A percentile compares a stretch with the other conserved stretches of the same genome.
Conservation (phyloP, 352 stramenopile species). For the Globisporangium solare region DNA sequence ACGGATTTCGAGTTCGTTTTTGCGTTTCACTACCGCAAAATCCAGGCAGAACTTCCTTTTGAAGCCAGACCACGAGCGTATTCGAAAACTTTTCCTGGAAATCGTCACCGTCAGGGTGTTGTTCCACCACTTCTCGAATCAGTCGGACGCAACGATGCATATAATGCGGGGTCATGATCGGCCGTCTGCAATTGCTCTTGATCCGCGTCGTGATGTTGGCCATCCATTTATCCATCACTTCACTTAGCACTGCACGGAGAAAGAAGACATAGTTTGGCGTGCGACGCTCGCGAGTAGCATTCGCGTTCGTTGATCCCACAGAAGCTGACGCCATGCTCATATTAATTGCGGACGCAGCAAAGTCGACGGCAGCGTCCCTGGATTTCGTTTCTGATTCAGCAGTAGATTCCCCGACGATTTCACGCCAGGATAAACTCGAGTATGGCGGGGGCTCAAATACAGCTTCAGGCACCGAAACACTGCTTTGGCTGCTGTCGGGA, state of each 20-base stretch:
- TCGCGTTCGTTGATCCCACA: conserved; percentile 64
- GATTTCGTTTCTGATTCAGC: conserved; percentile 50
- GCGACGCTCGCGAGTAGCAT: conserved; percentile 67
- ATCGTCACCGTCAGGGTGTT: conserved; percentile 79
- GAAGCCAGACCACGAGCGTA: conserved; percentile 77
- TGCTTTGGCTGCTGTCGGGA: conserved; percentile 51
- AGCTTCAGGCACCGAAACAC: conserved; percentile 17
- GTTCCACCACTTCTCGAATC: conserved; percentile 79
- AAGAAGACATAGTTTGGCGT: conserved; percentile 87
- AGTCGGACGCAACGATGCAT: conserved; percentile 80
- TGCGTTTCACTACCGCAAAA: conserved; percentile 76
- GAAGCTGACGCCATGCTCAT: conserved; percentile 75
- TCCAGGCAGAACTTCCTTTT: conserved; percentile 81
- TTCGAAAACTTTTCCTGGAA: conserved; percentile 85
- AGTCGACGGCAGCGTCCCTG: conserved; percentile 69
- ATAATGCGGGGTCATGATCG: conserved; percentile 81
- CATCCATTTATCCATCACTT: conserved; percentile 90
- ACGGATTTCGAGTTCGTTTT: conserved; percentile 73
- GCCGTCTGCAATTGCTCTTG: conserved; percentile 68
- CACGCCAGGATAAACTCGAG: conserved; percentile 60
- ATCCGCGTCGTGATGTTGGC: conserved; percentile 55
- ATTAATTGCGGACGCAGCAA: conserved; percentile 66
- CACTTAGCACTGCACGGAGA: conserved; percentile 71
- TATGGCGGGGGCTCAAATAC: conserved; percentile 51
- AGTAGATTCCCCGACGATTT: conserved; percentile 59